phyloP scores from a whole-genome alignment of 1,139 yeast genomes.

The Suhomyces chickasaworum region DNA sequence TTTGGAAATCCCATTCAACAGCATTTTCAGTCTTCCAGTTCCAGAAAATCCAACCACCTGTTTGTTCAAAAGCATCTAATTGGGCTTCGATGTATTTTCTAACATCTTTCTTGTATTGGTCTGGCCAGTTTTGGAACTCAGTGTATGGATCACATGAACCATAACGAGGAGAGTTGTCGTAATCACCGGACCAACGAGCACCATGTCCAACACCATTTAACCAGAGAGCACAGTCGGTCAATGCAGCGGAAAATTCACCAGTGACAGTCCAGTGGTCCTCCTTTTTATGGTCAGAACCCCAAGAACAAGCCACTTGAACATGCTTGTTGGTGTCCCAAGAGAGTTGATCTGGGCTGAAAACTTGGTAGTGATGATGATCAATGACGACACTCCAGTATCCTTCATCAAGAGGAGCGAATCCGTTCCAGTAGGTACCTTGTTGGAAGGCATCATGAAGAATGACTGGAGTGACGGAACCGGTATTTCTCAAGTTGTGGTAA shows the following conservation, averaged over 20 bases:
- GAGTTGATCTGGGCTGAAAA: conserved; percentile 68
- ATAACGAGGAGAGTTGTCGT: conserved; percentile 47
- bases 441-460: conserved; percentile 78
- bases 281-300: conserved; percentile 51
- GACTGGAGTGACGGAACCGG: conserved; percentile 53
- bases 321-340: conserved; percentile 60
- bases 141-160: conserved; percentile 68
- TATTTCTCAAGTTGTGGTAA: conserved; percentile 52
- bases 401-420: conserved; percentile 39
- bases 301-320: conserved; percentile 59
- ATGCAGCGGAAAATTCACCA: conserved; percentile 95
- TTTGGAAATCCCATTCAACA: conserved; percentile 82
- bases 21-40: conserved; percentile 86
- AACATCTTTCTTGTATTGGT: conserved; percentile 54
- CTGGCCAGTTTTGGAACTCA: conserved; percentile 62
- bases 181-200: conserved; percentile 80
- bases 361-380: conserved; percentile 94
- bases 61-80: conserved; percentile 74
- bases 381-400: conserved; percentile 66
- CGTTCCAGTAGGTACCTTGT: conserved; percentile 62
- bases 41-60: conserved; percentile 89
- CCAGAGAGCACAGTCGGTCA: conserved; percentile 92
- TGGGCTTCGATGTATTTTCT: conserved; percentile 86
- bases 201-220: conserved; percentile 90
- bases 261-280: conserved; percentile 76